phyloP scores from a whole-genome alignment of 306 rosid species.

The Cyamopsis tetragonoloba region DNA sequence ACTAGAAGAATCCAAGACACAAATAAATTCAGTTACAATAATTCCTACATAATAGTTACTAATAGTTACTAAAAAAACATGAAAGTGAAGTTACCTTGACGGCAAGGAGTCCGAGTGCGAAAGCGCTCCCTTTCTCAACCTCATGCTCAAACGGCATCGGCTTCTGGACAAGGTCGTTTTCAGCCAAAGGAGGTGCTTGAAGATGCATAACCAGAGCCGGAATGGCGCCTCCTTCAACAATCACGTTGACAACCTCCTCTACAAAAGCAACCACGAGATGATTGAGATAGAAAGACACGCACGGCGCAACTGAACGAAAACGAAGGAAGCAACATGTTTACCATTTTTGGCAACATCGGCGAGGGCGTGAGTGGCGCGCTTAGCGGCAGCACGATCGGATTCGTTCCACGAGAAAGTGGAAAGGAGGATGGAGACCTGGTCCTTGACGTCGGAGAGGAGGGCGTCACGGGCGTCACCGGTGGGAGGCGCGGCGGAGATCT shows the following conservation, averaged over 20 bases:
- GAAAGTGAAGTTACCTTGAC: constrained; percentile 54
- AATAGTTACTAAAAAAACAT: too few relatives aligned
- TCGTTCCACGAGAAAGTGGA: constrained; percentile 63
- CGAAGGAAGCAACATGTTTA: constrained; percentile 4
- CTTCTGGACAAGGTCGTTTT: constrained; percentile 39
- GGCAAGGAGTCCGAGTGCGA: constrained; percentile 87
- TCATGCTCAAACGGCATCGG: constrained; percentile 80
- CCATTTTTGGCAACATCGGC: constrained; percentile 90
- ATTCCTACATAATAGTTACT: background rate
- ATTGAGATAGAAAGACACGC: background rate
- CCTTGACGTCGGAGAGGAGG: constrained; percentile 54
- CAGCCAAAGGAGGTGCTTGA: constrained; percentile 52
- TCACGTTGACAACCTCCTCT: constrained; percentile 84
- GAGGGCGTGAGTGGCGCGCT: constrained; percentile 83
- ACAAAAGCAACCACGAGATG: background rate
- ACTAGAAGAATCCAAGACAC: background rate
- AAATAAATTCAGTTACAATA: background rate
- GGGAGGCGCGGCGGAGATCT: constrained; percentile 52
- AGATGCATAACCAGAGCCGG: constrained; percentile 82
- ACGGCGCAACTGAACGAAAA: background rate
- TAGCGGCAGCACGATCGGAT: constrained; percentile 72
- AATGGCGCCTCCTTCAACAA: constrained; percentile 85
- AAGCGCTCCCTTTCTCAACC: constrained; percentile 89
- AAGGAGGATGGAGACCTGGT: constrained; percentile 57
- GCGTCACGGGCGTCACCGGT: constrained; percentile 52